Evolutionary conservation across 2,329 filamentous ascomycete genomes (phyloP).

Genomic region (Penicillium sp.): DNA sequence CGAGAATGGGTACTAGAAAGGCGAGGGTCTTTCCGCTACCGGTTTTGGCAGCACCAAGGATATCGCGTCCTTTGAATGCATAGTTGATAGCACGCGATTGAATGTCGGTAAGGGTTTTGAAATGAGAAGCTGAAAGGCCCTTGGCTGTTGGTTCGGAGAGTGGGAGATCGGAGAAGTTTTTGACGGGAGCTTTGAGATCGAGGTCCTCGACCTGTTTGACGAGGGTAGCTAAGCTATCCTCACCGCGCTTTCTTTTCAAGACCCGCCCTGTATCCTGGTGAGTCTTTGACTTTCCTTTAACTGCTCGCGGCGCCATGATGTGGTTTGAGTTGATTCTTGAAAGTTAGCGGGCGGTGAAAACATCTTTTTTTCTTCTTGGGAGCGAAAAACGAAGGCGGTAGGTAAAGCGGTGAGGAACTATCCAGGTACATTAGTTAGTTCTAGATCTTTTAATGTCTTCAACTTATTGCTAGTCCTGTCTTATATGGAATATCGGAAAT

Average conservation of each 20-base stretch:
- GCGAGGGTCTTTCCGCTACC: constrained; percentile 94
- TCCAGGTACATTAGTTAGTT: not conserved
- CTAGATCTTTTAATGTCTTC: not conserved
- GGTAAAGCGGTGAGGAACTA: constrained; percentile 2
- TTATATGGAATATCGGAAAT: not conserved
- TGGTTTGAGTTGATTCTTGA: constrained; percentile 9
- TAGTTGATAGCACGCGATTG: constrained; percentile 86
- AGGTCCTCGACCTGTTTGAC: constrained; percentile 47
- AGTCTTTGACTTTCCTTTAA: constrained; percentile 30
- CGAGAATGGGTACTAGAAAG: constrained; percentile 86
- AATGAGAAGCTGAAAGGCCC: constrained; percentile 83
- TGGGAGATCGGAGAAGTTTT: constrained; percentile 78
- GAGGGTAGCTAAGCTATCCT: constrained; percentile 46
- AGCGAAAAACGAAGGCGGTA: constrained; percentile 5
- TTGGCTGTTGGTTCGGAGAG: constrained; percentile 76
- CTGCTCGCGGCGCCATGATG: constrained; percentile 36
- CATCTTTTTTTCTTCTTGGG: constrained; percentile 18
- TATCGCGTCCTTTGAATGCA: constrained; percentile 80
- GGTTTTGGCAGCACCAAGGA: constrained; percentile 92
- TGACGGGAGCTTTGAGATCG: constrained; percentile 52
- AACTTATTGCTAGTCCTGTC: not conserved
- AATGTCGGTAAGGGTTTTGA: constrained; percentile 86
- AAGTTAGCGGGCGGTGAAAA: constrained; percentile 9
- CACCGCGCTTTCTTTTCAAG: constrained; percentile 49
- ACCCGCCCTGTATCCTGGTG: constrained; percentile 29